phyloP scores from a whole-genome alignment of 371 early-diverging fungal genomes.

The Mucor indicus region DNA sequence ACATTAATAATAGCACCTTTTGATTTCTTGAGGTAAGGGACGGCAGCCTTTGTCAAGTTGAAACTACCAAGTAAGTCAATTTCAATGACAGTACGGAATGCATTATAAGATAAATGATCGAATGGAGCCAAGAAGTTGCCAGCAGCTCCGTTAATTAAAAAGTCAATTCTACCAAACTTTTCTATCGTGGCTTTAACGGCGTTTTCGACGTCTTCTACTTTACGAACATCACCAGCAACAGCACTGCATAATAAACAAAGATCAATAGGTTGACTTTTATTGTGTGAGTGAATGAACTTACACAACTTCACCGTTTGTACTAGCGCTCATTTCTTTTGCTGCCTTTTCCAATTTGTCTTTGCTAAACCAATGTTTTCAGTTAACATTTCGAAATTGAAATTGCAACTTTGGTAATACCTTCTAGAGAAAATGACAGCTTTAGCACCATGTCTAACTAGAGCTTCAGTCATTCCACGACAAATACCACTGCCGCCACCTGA shows the following conservation, averaged over 20 bases:
- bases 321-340: slow-evolving; percentile 63
- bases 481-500: slow-evolving; percentile 69
- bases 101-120: slow-evolving; percentile 67
- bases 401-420: slow-evolving; percentile 41
- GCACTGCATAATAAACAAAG: slow-evolving; percentile 19
- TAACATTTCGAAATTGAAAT: no score
- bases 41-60: slow-evolving; percentile 73
- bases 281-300: slow-evolving; percentile 10
- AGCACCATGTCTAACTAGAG: slow-evolving; percentile 73
- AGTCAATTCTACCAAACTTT: slow-evolving; percentile 71
- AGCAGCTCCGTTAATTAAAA: slow-evolving; percentile 63
- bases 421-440: slow-evolving; percentile 66
- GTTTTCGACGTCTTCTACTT: slow-evolving; percentile 56
- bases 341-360: slow-evolving; percentile 62
- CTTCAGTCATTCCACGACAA: slow-evolving; percentile 77
- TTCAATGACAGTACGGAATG: slow-evolving; percentile 67
- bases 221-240: slow-evolving; percentile 64
- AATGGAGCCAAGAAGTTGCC: slow-evolving; percentile 79
- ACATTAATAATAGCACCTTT: slow-evolving; percentile 70
- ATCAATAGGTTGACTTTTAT: no score
- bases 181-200: slow-evolving; percentile 63
- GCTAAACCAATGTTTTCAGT: no score
- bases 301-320: slow-evolving; percentile 55
- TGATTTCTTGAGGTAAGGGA: slow-evolving; percentile 65
- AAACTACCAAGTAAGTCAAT: slow-evolving; percentile 58